Conservation (phyloP, 805 yeast species). For the Cyberlindnera sargentensis region DNA sequence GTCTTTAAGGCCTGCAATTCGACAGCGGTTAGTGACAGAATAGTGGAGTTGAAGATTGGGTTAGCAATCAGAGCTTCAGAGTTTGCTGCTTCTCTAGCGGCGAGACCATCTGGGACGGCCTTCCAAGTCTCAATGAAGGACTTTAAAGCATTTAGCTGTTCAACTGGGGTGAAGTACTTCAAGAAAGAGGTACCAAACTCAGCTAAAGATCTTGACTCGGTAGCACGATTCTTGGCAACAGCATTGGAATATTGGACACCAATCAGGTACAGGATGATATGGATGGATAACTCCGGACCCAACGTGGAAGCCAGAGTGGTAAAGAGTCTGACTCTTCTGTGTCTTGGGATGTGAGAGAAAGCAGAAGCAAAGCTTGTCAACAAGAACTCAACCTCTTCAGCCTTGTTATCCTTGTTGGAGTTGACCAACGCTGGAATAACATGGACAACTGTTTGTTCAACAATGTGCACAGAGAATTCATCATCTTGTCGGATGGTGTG, state of each 20-base stretch:
- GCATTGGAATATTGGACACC: conserved; percentile 69
- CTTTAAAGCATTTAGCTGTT: conserved; percentile 53
- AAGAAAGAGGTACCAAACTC: conserved; percentile 71
- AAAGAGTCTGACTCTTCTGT: conserved; percentile 83
- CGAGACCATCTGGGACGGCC: conserved; percentile 30
- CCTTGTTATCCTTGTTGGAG: conserved; percentile 32
- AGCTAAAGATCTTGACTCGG: conserved; percentile 59
- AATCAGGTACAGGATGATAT: conserved; percentile 66
- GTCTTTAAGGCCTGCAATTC: conserved; percentile 45
- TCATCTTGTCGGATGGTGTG: conserved; percentile 95
- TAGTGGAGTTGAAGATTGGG: conserved; percentile 56
- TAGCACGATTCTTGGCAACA: conserved; percentile 45
- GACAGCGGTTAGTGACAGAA: conserved; percentile 40
- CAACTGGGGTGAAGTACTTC: conserved; percentile 57
- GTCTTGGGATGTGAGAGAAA: conserved; percentile 92
- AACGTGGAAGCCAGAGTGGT: conserved; percentile 71
- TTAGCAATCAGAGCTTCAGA: conserved; percentile 37
- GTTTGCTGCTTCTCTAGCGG: conserved; percentile 10
- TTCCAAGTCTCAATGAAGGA: conserved; percentile 47
- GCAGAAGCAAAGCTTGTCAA: conserved; percentile 90
- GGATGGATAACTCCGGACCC: conserved; percentile 60
- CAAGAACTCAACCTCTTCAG: conserved; percentile 73
- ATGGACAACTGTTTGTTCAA: conserved; percentile 82
- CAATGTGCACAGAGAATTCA: conserved; percentile 86
- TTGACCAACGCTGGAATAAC: conserved; percentile 86